phyloP scores from a whole-genome alignment of 805 yeast species.

The Schwanniomyces occidentalis region DNA sequence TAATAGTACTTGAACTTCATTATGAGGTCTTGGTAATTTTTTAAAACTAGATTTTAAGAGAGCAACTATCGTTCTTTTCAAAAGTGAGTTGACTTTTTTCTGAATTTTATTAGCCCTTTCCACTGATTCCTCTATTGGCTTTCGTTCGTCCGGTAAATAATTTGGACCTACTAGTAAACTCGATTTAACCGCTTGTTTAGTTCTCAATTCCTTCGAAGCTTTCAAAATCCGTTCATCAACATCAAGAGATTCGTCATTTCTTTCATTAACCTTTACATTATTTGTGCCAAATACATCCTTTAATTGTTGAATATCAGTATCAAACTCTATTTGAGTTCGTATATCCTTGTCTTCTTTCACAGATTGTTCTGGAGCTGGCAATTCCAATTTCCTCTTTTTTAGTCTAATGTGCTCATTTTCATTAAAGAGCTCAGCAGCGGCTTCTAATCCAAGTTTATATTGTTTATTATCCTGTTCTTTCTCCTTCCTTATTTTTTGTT shows the following conservation, averaged over 20 bases:
- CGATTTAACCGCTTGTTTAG: slow-evolving; percentile 31
- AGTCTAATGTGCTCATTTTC: slow-evolving; percentile 19
- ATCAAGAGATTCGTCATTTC: slow-evolving; percentile 12
- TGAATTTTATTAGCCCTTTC: neutral
- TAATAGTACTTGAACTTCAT: slow-evolving; percentile 30
- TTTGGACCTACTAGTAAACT: slow-evolving; percentile 30
- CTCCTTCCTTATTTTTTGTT: slow-evolving; percentile 21
- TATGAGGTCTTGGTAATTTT: slow-evolving; percentile 40
- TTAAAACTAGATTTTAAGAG: slow-evolving; percentile 14
- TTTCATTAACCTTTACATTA: slow-evolving; percentile 4
- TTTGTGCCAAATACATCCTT: slow-evolving; percentile 11
- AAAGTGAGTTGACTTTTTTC: no score
- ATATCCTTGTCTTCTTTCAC: slow-evolving; percentile 12
- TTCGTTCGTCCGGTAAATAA: no score
- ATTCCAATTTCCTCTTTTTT: slow-evolving; percentile 26
- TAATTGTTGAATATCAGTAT: neutral
- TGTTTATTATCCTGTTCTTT: slow-evolving; percentile 13
- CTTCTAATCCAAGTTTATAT: slow-evolving; percentile 20
- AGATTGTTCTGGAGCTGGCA: slow-evolving; percentile 23
- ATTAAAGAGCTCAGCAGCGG: slow-evolving; percentile 23
- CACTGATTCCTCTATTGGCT: neutral
- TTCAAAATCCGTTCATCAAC: slow-evolving; percentile 35
- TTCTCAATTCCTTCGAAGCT: slow-evolving; percentile 34
- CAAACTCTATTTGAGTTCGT: neutral
- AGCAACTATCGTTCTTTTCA: slow-evolving; percentile 10